phyloP scores from a whole-genome alignment of 176 grass and related monocot genomes.

The Canna indica region DNA sequence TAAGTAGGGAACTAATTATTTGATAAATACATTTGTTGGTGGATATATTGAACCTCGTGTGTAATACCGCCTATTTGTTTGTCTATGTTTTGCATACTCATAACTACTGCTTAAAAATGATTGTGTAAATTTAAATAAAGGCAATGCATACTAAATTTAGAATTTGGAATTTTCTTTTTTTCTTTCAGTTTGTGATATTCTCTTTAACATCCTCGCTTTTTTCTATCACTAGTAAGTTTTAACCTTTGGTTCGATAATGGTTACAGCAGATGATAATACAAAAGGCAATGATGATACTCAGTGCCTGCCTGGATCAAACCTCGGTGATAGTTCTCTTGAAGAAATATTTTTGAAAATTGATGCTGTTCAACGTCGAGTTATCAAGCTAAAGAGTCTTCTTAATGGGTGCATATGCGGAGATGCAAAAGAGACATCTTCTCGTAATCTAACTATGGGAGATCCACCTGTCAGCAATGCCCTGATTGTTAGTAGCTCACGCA shows the following conservation, averaged over 20 bases:
- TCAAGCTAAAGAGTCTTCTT: conserved; percentile 48
- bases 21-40: not conserved
- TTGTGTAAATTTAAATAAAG: not conserved
- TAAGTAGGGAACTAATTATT: not conserved
- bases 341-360: conserved; percentile 81
- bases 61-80: not conserved
- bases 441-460: conserved; percentile 15
- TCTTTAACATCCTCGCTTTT: too few relatives aligned
- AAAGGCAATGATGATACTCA: conserved; percentile 64
- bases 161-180: not conserved
- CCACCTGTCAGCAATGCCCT: conserved; percentile 30
- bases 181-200: not conserved
- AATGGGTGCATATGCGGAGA: conserved; percentile 41
- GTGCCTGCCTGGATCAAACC: conserved; percentile 60
- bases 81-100: not conserved
- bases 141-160: not conserved
- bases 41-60: not conserved
- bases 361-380: conserved; percentile 47
- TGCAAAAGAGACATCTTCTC: conserved; percentile 29
- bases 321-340: conserved; percentile 45
- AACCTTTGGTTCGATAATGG: not conserved
- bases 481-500: conserved; percentile 61
- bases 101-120: too few relatives aligned
- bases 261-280: conserved; percentile 50
- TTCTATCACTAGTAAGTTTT: not conserved